Conservation (phyloP, 371 early-diverging fungal genomes). For the Mucor velutinosus region DNA sequence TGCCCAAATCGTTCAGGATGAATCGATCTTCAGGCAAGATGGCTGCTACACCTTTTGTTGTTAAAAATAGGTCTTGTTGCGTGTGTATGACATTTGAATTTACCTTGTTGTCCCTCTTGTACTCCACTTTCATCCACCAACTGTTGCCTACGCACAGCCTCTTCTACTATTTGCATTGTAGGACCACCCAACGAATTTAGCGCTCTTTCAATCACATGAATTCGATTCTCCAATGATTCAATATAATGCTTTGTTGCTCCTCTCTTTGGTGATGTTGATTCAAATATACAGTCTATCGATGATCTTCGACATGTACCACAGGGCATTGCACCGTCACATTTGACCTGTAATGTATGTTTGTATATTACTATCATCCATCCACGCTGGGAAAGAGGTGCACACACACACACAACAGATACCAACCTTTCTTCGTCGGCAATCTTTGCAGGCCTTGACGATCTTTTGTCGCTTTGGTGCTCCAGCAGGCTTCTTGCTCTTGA, state of each 20-base stretch:
- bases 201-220: conserved; percentile 29
- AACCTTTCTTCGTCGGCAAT: conserved; percentile 33
- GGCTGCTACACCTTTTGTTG: not conserved
- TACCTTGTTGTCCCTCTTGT: conserved; percentile 2
- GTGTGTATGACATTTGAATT: not conserved
- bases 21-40: conserved; percentile 15
- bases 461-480: conserved; percentile 26
- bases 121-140: not conserved
- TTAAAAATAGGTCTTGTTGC: not conserved
- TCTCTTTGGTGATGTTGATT: conserved; percentile 29
- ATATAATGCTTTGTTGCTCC: conserved; percentile 31
- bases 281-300: conserved; percentile 31
- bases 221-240: conserved; percentile 26
- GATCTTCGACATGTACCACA: conserved; percentile 33
- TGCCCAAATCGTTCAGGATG: conserved; percentile 21
- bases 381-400: not conserved
- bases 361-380: not conserved
- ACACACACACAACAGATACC: not conserved
- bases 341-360: conserved; percentile 17
- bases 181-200: conserved; percentile 23
- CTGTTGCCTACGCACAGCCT: conserved; percentile 23
- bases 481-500: conserved; percentile 10
- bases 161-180: conserved; percentile 25
- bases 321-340: conserved; percentile 33
- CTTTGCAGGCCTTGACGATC: conserved; percentile 34